Evolutionary conservation across 495 filamentous ascomycete genomes (phyloP).

Genomic region (Aspergillus bertholletiae): DNA sequence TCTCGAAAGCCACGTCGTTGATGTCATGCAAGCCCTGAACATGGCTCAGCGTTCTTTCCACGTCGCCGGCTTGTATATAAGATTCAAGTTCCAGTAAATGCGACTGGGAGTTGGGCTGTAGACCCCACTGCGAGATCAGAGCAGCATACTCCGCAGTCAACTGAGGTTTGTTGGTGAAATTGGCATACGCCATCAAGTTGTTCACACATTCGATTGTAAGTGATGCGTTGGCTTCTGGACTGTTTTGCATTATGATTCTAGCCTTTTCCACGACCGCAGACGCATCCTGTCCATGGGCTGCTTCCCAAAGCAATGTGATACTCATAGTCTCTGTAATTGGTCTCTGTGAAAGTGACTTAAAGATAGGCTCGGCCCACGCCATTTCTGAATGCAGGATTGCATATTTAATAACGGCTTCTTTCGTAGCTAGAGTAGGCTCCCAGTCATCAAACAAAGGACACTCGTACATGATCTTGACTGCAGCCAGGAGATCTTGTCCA

Average conservation of each 20-base stretch:
- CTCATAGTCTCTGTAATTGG: conserved; percentile 58
- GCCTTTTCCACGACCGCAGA: conserved; percentile 64
- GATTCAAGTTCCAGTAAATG: conserved; percentile 74
- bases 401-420: conserved; percentile 48
- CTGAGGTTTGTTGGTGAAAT: conserved; percentile 63
- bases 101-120: conserved; percentile 62
- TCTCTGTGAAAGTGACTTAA: conserved; percentile 52
- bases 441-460: conserved; percentile 44
- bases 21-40: conserved; percentile 58
- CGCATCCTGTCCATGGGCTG: conserved; percentile 63
- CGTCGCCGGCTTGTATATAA: conserved; percentile 62
- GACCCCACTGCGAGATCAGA: conserved; percentile 57
- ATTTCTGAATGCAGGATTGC: conserved; percentile 56
- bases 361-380: conserved; percentile 61
- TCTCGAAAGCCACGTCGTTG: conserved; percentile 48
- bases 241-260: conserved; percentile 47
- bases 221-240: conserved; percentile 30
- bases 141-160: conserved; percentile 68
- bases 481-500: conserved; percentile 31
- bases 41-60: conserved; percentile 59
- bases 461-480: conserved; percentile 49
- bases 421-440: conserved; percentile 43
- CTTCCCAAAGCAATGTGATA: conserved; percentile 71
- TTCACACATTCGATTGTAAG: conserved; percentile 75
- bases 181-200: conserved; percentile 67